A percentile compares a stretch with the other conserved stretches of the same genome.
phyloP scores from a whole-genome alignment of 768 basidiomycete species.

The Neoboletus brunneissimus region DNA sequence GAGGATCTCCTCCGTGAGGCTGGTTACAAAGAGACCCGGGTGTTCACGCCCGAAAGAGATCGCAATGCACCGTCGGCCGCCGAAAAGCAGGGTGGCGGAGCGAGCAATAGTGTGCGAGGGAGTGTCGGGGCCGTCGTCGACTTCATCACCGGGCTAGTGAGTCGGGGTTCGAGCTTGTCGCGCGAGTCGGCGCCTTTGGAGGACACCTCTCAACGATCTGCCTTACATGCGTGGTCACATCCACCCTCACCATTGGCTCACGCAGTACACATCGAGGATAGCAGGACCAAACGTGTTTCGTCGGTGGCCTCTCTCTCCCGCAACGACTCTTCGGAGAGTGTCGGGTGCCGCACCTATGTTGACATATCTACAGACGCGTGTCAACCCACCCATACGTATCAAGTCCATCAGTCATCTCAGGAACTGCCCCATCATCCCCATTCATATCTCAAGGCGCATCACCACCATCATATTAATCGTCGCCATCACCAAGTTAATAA shows the following conservation, averaged over 20 bases:
- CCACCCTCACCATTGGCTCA: slow-evolving; percentile 28
- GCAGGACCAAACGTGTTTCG: slow-evolving; percentile 6
- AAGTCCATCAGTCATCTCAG: slow-evolving; percentile 24
- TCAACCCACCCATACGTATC: slow-evolving; percentile 8
- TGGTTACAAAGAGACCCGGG: slow-evolving; percentile 89
- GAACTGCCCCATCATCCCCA: slow-evolving; percentile 23
- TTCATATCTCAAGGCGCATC: slow-evolving; percentile 16
- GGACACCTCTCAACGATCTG: slow-evolving; percentile 2
- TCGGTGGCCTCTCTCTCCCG: slow-evolving; percentile 18
- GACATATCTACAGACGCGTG: slow-evolving; percentile 14
- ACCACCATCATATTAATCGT: slow-evolving; percentile 21
- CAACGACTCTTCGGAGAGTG: slow-evolving; percentile 21
- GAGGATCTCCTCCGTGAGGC: slow-evolving; percentile 85
- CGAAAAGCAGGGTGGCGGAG: slow-evolving; percentile 24
- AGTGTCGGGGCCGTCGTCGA: slow-evolving; percentile 58
- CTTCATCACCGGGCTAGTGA: slow-evolving; percentile 62
- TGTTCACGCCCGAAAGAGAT: slow-evolving; percentile 84
- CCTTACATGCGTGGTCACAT: slow-evolving; percentile 15
- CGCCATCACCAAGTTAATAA: slow-evolving; percentile 22
- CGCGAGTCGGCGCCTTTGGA: slow-evolving; percentile 16
- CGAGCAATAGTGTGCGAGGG: slow-evolving; percentile 39
- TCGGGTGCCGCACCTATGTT: slow-evolving; percentile 12
- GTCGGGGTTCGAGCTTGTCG: slow-evolving; percentile 21
- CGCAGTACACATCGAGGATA: slow-evolving; percentile 10
- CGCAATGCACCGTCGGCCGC: slow-evolving; percentile 34